Evolutionary conservation across 2,329 filamentous ascomycete genomes (phyloP), one percentile per base, ranked within the genome.

Genomic region (Didymella keratinophila): DNA sequence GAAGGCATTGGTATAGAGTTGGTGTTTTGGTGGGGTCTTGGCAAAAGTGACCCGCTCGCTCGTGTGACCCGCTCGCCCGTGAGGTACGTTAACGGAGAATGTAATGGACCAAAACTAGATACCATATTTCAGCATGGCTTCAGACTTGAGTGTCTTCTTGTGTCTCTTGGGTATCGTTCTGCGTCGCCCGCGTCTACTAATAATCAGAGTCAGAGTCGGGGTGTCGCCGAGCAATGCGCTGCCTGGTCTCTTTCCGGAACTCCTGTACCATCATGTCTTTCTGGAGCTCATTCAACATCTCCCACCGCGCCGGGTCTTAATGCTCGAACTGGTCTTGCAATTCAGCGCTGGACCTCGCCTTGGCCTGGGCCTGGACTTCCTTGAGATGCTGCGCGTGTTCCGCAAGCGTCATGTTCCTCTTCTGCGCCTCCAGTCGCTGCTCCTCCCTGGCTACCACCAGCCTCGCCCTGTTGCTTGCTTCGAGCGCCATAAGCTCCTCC

Each of bases 131-230:
- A 52, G 43, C 28, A 52, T 39, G 27, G n/a, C 21, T 4, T 46
- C 30, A 16, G 6, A 44, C 3, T 25, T 23, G 37, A 41, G 18
- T 41, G 37, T 41, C 5, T 23, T 14, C 20, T 23, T 41, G 20
- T 41, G 37, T 7, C 11, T 41, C 37, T 23, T 18, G 32, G 32
- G 32, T 36, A 36, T 36, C 32, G 16, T n/a, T n/a, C 32, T 7
- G 21, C 41, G 27, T 20, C 7, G 4, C 25, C 0, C 12, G 10
- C 16, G 7, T 7, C 36, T 49, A 60, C 37, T 59, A 30, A 36
- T 73, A 70, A 16, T 71, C 70, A 28, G 27, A 10, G 42, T 72
- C 69, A 16, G 58, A 66, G 7, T 71, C 67, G 32, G 32, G 5
- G 6, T n/a, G 8, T 18, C 16, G 32, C 6, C 16, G 16, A n/a